phyloP scores from a whole-genome alignment of 441 rosid genomes.

The Hypseocharis bilobata region DNA sequence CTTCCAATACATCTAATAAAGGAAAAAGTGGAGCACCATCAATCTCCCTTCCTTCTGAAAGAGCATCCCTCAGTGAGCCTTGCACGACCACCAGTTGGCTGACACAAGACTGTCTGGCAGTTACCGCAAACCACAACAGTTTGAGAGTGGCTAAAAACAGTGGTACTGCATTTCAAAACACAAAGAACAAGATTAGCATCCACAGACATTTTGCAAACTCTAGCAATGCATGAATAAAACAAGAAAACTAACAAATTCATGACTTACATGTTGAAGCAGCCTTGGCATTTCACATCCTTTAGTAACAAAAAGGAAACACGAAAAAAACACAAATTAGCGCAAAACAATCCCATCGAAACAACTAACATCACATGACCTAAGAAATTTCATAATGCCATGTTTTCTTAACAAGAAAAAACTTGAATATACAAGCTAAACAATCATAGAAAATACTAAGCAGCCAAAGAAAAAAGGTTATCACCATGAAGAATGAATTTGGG shows the following conservation, averaged over 20 bases:
- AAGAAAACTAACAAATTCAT: neutral
- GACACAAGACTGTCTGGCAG: neutral
- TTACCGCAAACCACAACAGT: neutral
- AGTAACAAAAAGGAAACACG: neutral
- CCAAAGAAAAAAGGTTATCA: neutral
- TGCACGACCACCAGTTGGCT: conserved; percentile 3
- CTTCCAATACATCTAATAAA: neutral
- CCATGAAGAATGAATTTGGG: conserved; percentile 24
- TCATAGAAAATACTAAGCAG: no score
- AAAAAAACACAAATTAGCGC: neutral
- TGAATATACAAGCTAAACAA: neutral
- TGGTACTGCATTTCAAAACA: neutral
- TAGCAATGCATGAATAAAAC: neutral
- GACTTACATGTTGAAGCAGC: neutral
- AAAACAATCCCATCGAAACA: no score
- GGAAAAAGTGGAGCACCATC: neutral
- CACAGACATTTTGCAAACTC: neutral
- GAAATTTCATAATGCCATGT: no score
- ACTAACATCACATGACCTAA: no score
- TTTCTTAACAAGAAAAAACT: neutral
- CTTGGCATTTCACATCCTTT: neutral
- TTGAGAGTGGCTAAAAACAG: neutral
- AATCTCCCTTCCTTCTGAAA: conserved; percentile 1
- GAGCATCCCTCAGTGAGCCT: conserved; percentile 4
- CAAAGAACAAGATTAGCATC: neutral